Base-by-base conservation (phyloP, 2,329 filamentous ascomycete genomes). In the Metarhizium rileyi region DNA sequence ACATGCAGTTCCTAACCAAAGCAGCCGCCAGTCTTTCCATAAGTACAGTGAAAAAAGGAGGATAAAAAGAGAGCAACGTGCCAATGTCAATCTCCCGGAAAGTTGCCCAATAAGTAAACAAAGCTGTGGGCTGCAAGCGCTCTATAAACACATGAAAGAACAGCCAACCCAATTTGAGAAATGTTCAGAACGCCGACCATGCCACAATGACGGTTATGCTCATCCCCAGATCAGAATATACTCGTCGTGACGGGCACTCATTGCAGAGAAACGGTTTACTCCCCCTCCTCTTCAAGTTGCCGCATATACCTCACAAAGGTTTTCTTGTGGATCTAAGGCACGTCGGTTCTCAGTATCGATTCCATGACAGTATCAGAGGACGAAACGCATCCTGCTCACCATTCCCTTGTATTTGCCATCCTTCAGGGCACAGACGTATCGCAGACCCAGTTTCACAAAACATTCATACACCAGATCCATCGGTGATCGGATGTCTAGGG, bases 401-500 rank as follows among this genome's bases (percentile, higher is more conserved):
- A 98, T 79, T 54, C 93, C 93, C 2, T 86, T 87, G 68, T 88
- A 98, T 53, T 81, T 81, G 23, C 93, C 93, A 56, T 95, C 83
- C 49, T 79, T 80, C 25, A 93, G 71, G 4, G 96, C 90, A 63
- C 93, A 97, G 46, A 98, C 85, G 66, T 95, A 97, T 53, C 93
- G 77, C 56, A 98, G 68, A 1, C 93, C 93, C 8, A 98, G 74
- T 68, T 98, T 98, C 46, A 88, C 87, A 65, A 97, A 98, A 61
- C 90, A 91, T 64, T 98, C 93, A 60, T 95, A 96, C 4, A 96
- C 93, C 36, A 98, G 71, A 63, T 97, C 90, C 80, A 97, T 90
- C 0, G 93, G 88, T 0, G 86, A 93, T 57, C 84, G 81, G 27
- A 95, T 86, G 61, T 98, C 93, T 23, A 98, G 73, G 12, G 90